Evolutionary conservation across 2,329 filamentous ascomycete species (phyloP).

Genomic region (Dothiorella sarmentorum): DNA sequence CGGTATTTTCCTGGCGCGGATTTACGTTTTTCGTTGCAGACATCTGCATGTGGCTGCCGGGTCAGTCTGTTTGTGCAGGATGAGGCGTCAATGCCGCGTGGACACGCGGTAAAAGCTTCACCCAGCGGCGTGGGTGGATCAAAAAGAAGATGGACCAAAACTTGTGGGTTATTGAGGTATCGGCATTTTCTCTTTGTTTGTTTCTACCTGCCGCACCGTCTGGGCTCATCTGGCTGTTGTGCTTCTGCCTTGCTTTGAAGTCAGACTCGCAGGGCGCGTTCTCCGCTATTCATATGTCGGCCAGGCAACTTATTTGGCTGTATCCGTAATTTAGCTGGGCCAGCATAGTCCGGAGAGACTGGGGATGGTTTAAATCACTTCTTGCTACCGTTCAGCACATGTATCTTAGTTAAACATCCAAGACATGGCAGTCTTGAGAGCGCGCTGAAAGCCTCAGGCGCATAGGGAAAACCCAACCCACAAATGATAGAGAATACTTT

Average conservation of each 20-base stretch:
- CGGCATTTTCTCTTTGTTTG: background rate
- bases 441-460: background rate
- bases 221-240: background rate
- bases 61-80: background rate
- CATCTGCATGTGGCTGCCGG: background rate
- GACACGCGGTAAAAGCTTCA: background rate
- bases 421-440: background rate
- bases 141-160: slow-evolving; percentile 4
- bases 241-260: background rate
- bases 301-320: background rate
- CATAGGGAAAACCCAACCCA: background rate
- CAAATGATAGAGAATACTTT: background rate
- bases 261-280: background rate
- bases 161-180: background rate
- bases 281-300: too few relatives aligned
- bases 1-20: background rate
- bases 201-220: background rate
- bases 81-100: background rate
- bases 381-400: background rate
- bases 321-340: background rate
- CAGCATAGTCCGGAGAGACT: background rate
- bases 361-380: background rate
- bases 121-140: background rate
- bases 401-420: slow-evolving; percentile 10
- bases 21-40: background rate